These are phyloP conservation scores for Vachellia collinsii DNA, from an alignment of 306 rosid genomes.

Conservation along the genomic window DNA sequence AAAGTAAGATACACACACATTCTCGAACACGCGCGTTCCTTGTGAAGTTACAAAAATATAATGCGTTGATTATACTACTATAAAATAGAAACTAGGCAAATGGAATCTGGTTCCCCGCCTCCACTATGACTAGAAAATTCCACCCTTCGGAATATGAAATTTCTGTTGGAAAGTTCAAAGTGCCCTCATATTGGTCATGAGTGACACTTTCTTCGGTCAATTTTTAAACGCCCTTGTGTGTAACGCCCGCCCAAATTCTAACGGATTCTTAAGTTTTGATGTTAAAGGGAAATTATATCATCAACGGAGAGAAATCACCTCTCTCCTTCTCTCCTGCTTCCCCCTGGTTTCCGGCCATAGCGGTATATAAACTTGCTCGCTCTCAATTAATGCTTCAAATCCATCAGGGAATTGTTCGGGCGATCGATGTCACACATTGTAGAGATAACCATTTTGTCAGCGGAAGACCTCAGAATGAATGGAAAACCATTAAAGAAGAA, in stretches of 20 bases:
- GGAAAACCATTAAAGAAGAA: constrained; percentile 46
- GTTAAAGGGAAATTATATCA: not conserved
- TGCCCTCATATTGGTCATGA: not conserved
- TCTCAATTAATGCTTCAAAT: not conserved
- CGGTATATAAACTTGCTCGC: not conserved
- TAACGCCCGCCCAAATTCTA: not conserved
- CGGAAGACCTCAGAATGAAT: constrained; percentile 51
- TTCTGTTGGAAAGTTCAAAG: too few relatives aligned
- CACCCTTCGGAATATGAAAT: not conserved
- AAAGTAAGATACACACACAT: not conserved
- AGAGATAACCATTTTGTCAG: constrained; percentile 59
- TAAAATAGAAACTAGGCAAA: not conserved
- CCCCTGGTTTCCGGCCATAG: constrained; percentile 31
- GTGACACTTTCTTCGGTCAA: not conserved
- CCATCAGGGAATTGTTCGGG: not conserved
- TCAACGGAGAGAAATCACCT: constrained; percentile 37
- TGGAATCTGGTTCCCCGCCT: not conserved
- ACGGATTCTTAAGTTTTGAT: not conserved
- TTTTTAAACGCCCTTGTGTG: too few relatives aligned
- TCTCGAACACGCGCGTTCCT: not conserved
- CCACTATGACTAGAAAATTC: not conserved
- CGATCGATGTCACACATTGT: constrained; percentile 41
- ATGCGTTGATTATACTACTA: not conserved
- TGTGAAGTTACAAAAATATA: too few relatives aligned
- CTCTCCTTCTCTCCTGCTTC: too few relatives aligned